Percentiles rank a stretch among this genome's conserved stretches.
These are phyloP conservation scores for Leishmania mexicana DNA, from an alignment of 208 protist genomes.

Conservation along the genomic window DNA sequence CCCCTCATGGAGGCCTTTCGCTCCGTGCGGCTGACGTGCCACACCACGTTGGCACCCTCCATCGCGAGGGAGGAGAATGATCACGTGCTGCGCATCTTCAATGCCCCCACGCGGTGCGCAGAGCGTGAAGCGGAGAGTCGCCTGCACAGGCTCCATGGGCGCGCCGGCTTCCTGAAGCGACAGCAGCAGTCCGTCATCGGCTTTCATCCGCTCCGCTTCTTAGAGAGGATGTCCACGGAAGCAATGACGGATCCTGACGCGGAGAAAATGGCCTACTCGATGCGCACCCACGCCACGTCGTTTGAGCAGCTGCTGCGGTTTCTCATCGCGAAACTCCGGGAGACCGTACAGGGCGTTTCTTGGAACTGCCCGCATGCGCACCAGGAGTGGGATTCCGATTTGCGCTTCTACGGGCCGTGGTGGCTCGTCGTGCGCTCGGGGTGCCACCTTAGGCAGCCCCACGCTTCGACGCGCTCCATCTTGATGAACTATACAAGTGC, in stretches of 20 bases:
- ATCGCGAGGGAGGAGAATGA: conserved; percentile 16
- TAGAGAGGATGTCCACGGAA: conserved; percentile 34
- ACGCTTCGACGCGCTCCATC: not conserved
- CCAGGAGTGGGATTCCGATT: conserved; percentile 58
- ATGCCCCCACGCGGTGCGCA: conserved; percentile 26
- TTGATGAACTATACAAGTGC: not conserved
- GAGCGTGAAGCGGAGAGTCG: conserved; percentile 6
- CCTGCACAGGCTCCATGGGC: not conserved
- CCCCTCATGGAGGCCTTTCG: conserved; percentile 20
- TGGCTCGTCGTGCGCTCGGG: conserved; percentile 67
- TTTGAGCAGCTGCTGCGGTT: conserved; percentile 15
- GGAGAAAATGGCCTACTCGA: conserved; percentile 45
- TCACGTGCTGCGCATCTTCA: conserved; percentile 33
- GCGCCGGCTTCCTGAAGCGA: conserved; percentile 16
- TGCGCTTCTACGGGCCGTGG: conserved; percentile 71
- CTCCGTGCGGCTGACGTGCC: conserved; percentile 12
- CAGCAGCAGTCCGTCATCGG: not conserved
- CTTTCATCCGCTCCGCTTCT: conserved; percentile 33
- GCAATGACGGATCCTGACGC: conserved; percentile 55
- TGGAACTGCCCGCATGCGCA: conserved; percentile 42
- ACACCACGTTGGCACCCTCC: conserved; percentile 19
- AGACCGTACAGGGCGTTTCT: conserved; percentile 16
- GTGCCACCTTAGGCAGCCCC: not conserved
- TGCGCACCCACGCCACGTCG: conserved; percentile 26
- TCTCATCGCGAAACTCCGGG: conserved; percentile 5